Percentiles rank a stretch among this genome's conserved stretches.
Evolutionary conservation across 805 yeast genomes (phyloP).

Genomic region (Isabelozyma gotoi): DNA sequence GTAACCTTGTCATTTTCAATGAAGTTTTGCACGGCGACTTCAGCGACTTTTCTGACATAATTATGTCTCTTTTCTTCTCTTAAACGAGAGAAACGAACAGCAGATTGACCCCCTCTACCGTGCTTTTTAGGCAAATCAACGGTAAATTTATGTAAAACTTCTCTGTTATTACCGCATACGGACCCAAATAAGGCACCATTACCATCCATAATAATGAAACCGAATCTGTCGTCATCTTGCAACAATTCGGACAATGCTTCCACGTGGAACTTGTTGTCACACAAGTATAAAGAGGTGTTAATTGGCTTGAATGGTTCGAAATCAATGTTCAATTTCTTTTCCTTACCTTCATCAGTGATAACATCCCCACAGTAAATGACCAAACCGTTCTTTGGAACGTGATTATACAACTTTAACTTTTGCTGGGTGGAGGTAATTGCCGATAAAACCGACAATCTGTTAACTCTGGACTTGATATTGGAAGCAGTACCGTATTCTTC

Average conservation of each 20-base stretch:
- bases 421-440: constrained; percentile 99
- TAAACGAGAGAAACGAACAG: constrained; percentile 96
- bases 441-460: constrained; percentile 89
- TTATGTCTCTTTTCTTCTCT: constrained; percentile 99
- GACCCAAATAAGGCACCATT: constrained; percentile 96
- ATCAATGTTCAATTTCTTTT: constrained; percentile 93
- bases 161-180: constrained; percentile 95
- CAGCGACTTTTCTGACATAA: constrained; percentile 97
- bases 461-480: constrained; percentile 95
- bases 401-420: constrained; percentile 83
- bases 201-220: constrained; percentile 99
- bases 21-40: constrained; percentile 95
- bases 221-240: constrained; percentile 94
- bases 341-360: constrained; percentile 94
- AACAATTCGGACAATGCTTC: constrained; percentile 93
- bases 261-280: constrained; percentile 98
- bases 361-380: constrained; percentile 99
- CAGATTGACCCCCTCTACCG: constrained; percentile 99
- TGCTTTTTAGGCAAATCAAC: constrained; percentile 99
- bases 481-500: constrained; percentile 99
- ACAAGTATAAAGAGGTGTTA: constrained; percentile 88
- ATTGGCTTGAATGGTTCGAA: constrained; percentile 99
- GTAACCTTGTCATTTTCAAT: constrained; percentile 93
- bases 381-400: constrained; percentile 92
- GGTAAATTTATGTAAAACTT: constrained; percentile 88